Base-by-base conservation (phyloP, 1,284 basidiomycete genomes). In the Malassezia japonica region DNA sequence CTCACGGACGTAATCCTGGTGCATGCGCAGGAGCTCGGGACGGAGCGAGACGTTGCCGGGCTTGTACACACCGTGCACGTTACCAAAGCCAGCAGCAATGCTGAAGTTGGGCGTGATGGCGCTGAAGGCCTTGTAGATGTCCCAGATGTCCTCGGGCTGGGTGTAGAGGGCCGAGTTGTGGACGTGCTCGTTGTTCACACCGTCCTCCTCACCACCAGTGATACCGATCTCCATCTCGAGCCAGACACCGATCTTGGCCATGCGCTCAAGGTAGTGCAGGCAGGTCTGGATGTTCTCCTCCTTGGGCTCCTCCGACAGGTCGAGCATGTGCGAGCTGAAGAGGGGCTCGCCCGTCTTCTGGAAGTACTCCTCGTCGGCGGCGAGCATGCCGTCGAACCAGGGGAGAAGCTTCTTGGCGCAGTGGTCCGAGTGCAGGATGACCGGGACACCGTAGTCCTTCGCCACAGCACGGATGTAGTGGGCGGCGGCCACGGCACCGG, bases 171-270 rank as follows among this genome's bases (percentile, higher is more conserved):
- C 80, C 38, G 84, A 78, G 78, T 96, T 98, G 78, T 98, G 94
- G 63, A 91, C 90, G 51, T 80, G 82, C 59, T 88, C 66, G 57
- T 73, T 73, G 68, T 74, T 70, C 48, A 98, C 92, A 75, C 92
- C 92, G 73, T 98, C 92, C 77, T 98, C 92, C 77, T 98, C 92
- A 74, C 92, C 92, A 75, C 92, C 94, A 55, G 94, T 99, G 78
- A 99, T 98, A 74, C 94, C 94, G 74, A 99, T 98, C 78, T 99
- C 94, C 94, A 99, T 99, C 81, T 99, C 94, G 76, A 99, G 88
- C 90, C 90, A 99, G 33, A 75, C 78, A 59, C 86, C 85, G 73
- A 96, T 77, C 24, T 61, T 61, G 24, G 87, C 86, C 89, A 98
- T 88, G 74, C 88, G 87, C 76, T 83, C 80, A 76, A 98, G 92